Conservation (phyloP, 2,329 filamentous ascomycete genomes). For the Decorospora gaudefroyi region DNA sequence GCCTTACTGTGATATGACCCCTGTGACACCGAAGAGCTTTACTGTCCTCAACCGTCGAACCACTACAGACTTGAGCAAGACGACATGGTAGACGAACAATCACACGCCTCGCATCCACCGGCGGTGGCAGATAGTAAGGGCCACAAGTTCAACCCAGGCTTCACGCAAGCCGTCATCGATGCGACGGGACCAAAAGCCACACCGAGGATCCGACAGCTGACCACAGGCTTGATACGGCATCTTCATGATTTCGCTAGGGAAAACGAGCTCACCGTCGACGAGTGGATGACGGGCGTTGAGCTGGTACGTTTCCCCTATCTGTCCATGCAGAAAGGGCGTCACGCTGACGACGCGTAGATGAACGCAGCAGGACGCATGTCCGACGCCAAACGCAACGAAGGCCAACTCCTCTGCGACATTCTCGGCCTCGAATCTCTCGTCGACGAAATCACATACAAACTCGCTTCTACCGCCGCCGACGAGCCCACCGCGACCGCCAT, state of each 20-base stretch:
- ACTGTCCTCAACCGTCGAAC: too few relatives aligned
- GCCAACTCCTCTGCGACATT: constrained; percentile 63
- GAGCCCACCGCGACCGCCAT: constrained; percentile 74
- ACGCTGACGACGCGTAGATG: constrained; percentile 46
- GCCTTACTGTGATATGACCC: too few relatives aligned
- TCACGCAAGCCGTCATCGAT: constrained; percentile 74
- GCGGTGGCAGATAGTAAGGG: constrained; percentile 21
- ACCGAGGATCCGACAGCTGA: constrained; percentile 66
- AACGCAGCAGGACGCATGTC: constrained; percentile 68
- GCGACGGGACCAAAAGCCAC: constrained; percentile 71
- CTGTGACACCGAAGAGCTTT: too few relatives aligned
- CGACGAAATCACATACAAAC: constrained; percentile 78
- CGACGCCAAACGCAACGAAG: constrained; percentile 65
- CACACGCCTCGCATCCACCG: constrained; percentile 6
- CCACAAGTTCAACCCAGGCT: constrained; percentile 70
- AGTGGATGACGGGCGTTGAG: constrained; percentile 75
- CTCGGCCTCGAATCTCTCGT: constrained; percentile 65
- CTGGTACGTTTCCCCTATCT: constrained; percentile 63
- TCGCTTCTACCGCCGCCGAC: constrained; percentile 56
- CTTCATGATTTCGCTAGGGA: constrained; percentile 79
- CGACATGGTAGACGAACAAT: constrained; percentile 1
- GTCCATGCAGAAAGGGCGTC: too few relatives aligned
- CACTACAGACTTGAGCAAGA: neutral
- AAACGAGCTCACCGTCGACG: constrained; percentile 75
- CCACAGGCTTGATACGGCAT: constrained; percentile 68